Evolutionary conservation across 2,329 filamentous ascomycete genomes (phyloP).

Genomic region (Aspergillus sclerotialis): DNA sequence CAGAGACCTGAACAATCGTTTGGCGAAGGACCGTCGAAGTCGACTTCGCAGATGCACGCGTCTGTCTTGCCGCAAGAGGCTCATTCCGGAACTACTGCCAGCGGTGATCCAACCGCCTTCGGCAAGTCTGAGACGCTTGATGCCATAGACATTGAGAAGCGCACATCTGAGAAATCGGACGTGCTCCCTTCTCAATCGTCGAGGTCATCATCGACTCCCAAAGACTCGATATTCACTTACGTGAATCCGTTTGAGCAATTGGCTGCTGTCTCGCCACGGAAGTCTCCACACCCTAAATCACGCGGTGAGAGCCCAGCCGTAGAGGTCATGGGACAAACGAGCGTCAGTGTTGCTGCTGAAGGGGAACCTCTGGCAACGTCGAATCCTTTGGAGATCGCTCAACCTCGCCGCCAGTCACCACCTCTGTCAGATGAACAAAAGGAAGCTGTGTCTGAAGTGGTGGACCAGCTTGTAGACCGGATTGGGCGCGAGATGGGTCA

Average conservation of each 20-base stretch:
- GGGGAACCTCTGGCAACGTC: constrained; percentile 10
- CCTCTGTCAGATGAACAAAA: constrained; percentile 33
- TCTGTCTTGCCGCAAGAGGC: constrained; percentile 30
- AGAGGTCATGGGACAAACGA: constrained; percentile 17
- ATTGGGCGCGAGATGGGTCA: constrained; percentile 58
- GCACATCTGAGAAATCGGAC: constrained; percentile 20
- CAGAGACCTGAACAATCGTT: constrained; percentile 35
- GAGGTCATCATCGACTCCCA: constrained; percentile 27
- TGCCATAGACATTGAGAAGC: constrained; percentile 8
- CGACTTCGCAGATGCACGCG: constrained; percentile 33
- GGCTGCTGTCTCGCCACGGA: constrained; percentile 58
- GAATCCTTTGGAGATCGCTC: constrained; percentile 6
- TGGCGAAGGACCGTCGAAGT: constrained; percentile 13
- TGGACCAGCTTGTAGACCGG: constrained; percentile 57
- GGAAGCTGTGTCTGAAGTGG: constrained; percentile 65
- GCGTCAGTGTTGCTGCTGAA: constrained; percentile 15
- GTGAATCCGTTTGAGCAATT: constrained; percentile 67
- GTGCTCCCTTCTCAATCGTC: constrained; percentile 29
- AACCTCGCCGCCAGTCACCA: constrained; percentile 14
- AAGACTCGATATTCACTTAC: constrained; percentile 56
- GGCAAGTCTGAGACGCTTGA: too few relatives aligned
- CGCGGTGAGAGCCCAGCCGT: constrained; percentile 36
- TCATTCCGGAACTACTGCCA: constrained; percentile 17
- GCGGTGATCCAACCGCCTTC: too few relatives aligned
- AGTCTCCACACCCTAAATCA: constrained; percentile 44